These are phyloP conservation scores for Boletales sp. DNA, from an alignment of 768 basidiomycete species.

Conservation along the genomic window DNA sequence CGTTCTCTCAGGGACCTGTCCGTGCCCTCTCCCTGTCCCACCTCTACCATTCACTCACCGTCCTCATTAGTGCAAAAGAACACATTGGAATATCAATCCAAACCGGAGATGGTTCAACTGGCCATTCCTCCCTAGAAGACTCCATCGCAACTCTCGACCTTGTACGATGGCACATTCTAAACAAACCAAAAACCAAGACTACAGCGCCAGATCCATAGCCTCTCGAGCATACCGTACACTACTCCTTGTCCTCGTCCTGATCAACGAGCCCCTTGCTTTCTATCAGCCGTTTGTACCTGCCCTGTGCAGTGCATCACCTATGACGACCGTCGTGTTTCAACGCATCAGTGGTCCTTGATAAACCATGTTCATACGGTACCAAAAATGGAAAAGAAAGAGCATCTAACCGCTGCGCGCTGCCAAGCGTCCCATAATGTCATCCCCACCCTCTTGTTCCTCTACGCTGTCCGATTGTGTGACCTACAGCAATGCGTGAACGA, in stretches of 20 bases:
- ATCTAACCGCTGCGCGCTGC: conserved; percentile 69
- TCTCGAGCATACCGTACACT: conserved; percentile 1
- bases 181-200: conserved; percentile 41
- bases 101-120: conserved; percentile 63
- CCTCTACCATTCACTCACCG: conserved; percentile 5
- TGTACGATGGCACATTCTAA: conserved; percentile 76
- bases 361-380: conserved; percentile 10
- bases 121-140: conserved; percentile 91
- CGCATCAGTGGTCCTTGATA: conserved; percentile 29
- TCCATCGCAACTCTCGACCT: conserved; percentile 85
- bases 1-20: conserved; percentile 82
- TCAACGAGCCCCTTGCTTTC: not conserved
- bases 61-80: conserved; percentile 63
- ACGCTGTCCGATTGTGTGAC: conserved; percentile 82
- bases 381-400: not conserved
- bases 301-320: not conserved
- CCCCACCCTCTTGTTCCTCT: conserved; percentile 82
- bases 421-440: conserved; percentile 75
- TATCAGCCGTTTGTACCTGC: not conserved
- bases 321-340: conserved; percentile 7
- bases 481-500: conserved; percentile 32
- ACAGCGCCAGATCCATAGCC: conserved; percentile 15
- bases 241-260: not conserved
- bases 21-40: conserved; percentile 7
- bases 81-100: conserved; percentile 82